Evolutionary conservation across 2,329 filamentous ascomycete genomes (phyloP).

Genomic region (Zalaria obscura): DNA sequence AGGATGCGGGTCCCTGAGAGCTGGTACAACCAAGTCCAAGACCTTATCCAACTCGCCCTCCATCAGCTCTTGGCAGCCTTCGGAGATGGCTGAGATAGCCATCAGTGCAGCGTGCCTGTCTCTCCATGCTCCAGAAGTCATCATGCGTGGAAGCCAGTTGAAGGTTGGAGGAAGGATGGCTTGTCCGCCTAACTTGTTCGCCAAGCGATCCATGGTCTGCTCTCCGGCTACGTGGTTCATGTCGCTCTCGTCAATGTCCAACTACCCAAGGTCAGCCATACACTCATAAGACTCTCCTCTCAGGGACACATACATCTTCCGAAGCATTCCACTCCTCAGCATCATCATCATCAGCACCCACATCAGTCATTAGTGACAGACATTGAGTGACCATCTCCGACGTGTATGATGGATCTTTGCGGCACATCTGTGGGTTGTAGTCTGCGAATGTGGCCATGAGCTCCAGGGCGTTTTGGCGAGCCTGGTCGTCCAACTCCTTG

Average conservation of each 20-base stretch:
- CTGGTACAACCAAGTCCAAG: constrained; percentile 83
- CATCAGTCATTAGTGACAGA: constrained; percentile 93
- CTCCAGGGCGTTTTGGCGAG: constrained; percentile 87
- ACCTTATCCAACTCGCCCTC: constrained; percentile 87
- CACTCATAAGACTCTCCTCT: too few relatives aligned
- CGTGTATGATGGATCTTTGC: constrained; percentile 83
- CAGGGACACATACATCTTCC: constrained; percentile 56
- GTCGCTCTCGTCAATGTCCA: constrained; percentile 92
- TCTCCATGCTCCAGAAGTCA: constrained; percentile 86
- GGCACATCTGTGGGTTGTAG: constrained; percentile 85
- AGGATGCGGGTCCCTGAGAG: constrained; percentile 77
- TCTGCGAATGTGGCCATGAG: constrained; percentile 98
- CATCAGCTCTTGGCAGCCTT: constrained; percentile 94
- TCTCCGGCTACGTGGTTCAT: constrained; percentile 95
- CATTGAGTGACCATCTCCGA: constrained; percentile 98
- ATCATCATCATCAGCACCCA: constrained; percentile 88
- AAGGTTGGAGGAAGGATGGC: constrained; percentile 89
- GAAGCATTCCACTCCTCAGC: constrained; percentile 84
- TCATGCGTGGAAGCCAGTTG: constrained; percentile 94
- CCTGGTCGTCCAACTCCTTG: constrained; percentile 81
- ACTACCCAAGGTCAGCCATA: constrained; percentile 32
- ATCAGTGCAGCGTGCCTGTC: constrained; percentile 94
- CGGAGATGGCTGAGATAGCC: constrained; percentile 97
- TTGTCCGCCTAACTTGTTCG: constrained; percentile 92
- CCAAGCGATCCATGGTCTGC: constrained; percentile 94